Evolutionary conservation across 352 stramenopile genomes (phyloP).

Genomic region (Globisporangium middletonii): DNA sequence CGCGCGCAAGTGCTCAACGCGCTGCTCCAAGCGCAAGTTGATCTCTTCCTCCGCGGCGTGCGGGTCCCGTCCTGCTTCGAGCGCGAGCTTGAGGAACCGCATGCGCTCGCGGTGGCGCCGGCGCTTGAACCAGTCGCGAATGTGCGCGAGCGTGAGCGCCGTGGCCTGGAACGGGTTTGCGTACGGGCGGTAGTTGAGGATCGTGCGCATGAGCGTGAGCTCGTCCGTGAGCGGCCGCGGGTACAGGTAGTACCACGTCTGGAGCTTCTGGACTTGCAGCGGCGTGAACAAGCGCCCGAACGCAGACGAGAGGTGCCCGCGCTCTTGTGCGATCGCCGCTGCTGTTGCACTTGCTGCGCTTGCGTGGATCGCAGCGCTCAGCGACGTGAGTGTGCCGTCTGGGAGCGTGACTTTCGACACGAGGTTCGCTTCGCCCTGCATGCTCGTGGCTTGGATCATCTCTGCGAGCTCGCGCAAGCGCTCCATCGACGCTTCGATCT

Average conservation of each 20-base stretch:
- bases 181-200: constrained; percentile 77
- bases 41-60: constrained; percentile 72
- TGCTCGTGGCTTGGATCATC: constrained; percentile 77
- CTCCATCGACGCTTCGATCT: constrained; percentile 68
- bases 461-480: constrained; percentile 69
- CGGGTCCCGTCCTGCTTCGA: constrained; percentile 56
- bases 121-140: constrained; percentile 85
- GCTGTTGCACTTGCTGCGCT: constrained; percentile 58
- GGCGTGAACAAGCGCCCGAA: constrained; percentile 54
- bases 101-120: constrained; percentile 74
- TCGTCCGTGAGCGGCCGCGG: constrained; percentile 70
- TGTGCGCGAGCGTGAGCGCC: constrained; percentile 56
- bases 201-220: constrained; percentile 78
- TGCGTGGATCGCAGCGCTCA: constrained; percentile 54
- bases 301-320: constrained; percentile 41
- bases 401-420: constrained; percentile 69
- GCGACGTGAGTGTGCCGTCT: constrained; percentile 44
- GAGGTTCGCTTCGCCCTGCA: constrained; percentile 78
- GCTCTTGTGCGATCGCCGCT: constrained; percentile 66
- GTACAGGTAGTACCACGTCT: constrained; percentile 84
- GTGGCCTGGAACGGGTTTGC: constrained; percentile 56
- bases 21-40: constrained; percentile 67
- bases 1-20: constrained; percentile 60
- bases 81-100: constrained; percentile 64
- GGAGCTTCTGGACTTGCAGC: constrained; percentile 70